Conservation (phyloP, 768 basidiomycete genomes). For the Coprinopsis strossmayeri region DNA sequence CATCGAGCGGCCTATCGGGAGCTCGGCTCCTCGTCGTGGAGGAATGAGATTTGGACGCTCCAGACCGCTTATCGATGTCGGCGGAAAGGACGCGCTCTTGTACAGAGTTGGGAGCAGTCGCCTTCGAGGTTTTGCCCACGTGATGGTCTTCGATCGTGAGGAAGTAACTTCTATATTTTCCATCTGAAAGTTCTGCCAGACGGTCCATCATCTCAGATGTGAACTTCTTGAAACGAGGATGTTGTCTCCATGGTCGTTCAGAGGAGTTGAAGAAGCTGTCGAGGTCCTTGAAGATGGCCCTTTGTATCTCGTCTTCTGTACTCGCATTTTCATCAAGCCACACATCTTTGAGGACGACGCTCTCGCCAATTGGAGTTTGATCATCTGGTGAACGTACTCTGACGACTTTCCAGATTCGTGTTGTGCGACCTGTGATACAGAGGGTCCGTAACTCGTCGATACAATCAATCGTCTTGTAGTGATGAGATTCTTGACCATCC, state of each 20-base stretch:
- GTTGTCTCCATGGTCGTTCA: background rate
- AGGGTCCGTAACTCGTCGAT: background rate
- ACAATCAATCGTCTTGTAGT: background rate
- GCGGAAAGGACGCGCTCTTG: background rate
- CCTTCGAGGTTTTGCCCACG: background rate
- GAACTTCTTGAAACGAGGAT: background rate
- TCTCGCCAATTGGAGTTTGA: background rate
- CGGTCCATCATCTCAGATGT: background rate
- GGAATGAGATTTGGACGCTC: background rate
- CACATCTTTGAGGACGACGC: conserved; percentile 10
- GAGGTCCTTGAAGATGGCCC: conserved; percentile 11
- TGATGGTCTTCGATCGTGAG: background rate
- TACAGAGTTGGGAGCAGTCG: background rate
- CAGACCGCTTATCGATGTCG: background rate
- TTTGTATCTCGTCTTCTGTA: conserved; percentile 12
- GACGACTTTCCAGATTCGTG: conserved; percentile 6
- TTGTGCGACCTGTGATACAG: conserved; percentile 7
- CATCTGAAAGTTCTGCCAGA: background rate
- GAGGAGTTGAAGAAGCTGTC: background rate
- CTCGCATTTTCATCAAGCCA: conserved; percentile 7
- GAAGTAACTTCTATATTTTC: background rate
- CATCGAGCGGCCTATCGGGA: background rate
- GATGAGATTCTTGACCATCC: background rate
- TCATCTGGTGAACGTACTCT: background rate
- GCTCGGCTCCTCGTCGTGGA: background rate